These are phyloP conservation scores for Nephelium lappaceum DNA, from an alignment of 345 rosid species.

Conservation along the genomic window DNA sequence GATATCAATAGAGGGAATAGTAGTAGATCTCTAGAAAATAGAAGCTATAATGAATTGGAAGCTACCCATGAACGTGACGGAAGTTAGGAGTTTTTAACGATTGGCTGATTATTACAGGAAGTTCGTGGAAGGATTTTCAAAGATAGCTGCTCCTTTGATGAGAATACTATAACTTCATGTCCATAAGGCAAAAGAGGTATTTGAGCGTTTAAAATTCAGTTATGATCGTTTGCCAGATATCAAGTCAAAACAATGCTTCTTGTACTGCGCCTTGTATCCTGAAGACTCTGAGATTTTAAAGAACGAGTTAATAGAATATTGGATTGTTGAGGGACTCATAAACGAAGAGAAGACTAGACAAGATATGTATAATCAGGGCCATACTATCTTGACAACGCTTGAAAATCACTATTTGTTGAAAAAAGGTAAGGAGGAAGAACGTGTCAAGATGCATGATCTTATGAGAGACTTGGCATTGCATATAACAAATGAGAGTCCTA, in stretches of 20 bases:
- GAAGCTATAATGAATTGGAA: too few relatives aligned
- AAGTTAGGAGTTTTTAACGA: too few relatives aligned
- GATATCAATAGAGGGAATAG: too few relatives aligned
- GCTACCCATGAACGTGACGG: too few relatives aligned
- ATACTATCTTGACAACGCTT: slow-evolving; percentile 20
- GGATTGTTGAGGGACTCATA: slow-evolving; percentile 21
- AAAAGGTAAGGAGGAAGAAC: not conserved
- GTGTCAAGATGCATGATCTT: slow-evolving; percentile 32
- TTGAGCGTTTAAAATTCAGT: slow-evolving; percentile 6
- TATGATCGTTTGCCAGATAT: slow-evolving; percentile 17
- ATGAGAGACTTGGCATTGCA: slow-evolving; percentile 25
- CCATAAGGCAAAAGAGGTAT: not conserved
- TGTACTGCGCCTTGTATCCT: slow-evolving; percentile 25
- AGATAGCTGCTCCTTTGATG: too few relatives aligned
- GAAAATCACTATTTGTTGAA: slow-evolving; percentile 21
- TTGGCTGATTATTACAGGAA: too few relatives aligned
- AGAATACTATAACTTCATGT: too few relatives aligned
- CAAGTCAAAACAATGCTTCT: slow-evolving; percentile 21
- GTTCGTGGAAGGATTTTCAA: too few relatives aligned
- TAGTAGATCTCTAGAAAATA: too few relatives aligned
- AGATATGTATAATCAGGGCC: slow-evolving; percentile 19
- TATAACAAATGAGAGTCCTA: slow-evolving; percentile 5
- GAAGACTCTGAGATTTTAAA: slow-evolving; percentile 1
- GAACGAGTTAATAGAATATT: slow-evolving; percentile 24
- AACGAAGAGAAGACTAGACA: slow-evolving; percentile 1